Base-by-base conservation (phyloP, 2,329 filamentous ascomycete genomes). In the Aspergillus brasiliensis region DNA sequence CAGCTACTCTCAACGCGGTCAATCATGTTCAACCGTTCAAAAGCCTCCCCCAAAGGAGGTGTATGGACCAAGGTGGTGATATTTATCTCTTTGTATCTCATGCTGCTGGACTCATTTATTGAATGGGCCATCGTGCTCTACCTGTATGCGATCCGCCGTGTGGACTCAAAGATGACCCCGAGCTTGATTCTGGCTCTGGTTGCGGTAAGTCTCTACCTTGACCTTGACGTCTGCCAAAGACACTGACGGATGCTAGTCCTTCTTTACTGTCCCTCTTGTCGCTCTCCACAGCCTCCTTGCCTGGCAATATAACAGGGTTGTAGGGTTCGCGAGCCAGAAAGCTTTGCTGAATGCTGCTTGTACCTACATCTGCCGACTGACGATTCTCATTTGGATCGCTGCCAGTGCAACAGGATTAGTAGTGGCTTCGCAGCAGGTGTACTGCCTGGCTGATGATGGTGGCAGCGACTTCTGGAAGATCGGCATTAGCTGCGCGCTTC, bases 271-370 rank as follows among this genome's bases (percentile, higher is more conserved):
- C 1, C 73, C 74, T 1, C 69, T 77, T 23, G 68, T 75, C 15
- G 64, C 65, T 23, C 63, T 78, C 5, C 75, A 77, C 48, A 75
- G 74, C 21, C 63, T 77, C n/a, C 70, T 77, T 34, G 74, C 75
- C 3, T 76, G 74, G 73, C 73, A 76, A 51, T 74, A 74, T 52
- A 74, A 73, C 46, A 71, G 69, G 17, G 70, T 73, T 5, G 60
- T 63, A 15, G 69, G 71, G 15, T 71, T 72, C 58, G 68, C 66
- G 23, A 62, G 67, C 8, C 71, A 72, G 27, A 76, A 74, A 48
- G 69, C 68, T 3, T 62, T 69, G 2, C 56, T 78, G n/a, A 69
- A 71, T 38, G 70, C 69, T 42, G 63, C 66, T 2, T 77, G 72
- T 62, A 76, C 71, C 11, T 75, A 77, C 53, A 65, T 76, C 1